These are phyloP conservation scores for Boletellus dicymbophilus DNA, from an alignment of 1,284 basidiomycete species.

Conservation along the genomic window DNA sequence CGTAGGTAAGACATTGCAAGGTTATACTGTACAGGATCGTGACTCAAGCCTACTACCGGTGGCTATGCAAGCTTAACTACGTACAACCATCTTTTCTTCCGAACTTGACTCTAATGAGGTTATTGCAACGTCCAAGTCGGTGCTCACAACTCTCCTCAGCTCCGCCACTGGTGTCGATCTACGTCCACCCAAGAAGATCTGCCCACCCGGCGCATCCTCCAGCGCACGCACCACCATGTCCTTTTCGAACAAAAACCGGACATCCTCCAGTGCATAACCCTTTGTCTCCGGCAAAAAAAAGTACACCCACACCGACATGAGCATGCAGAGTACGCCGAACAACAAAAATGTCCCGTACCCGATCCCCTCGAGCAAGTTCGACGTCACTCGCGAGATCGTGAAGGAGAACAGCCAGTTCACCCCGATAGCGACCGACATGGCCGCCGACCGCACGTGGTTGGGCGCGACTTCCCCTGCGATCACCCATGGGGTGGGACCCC, in stretches of 20 bases:
- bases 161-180: slow-evolving; percentile 33
- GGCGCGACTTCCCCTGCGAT: slow-evolving; percentile 51
- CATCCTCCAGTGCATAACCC: slow-evolving; percentile 48
- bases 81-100: too few species aligned
- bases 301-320: slow-evolving; percentile 49
- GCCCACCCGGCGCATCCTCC: slow-evolving; percentile 48
- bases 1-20: too few species aligned
- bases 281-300: slow-evolving; percentile 47
- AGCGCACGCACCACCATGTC: slow-evolving; percentile 42
- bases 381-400: slow-evolving; percentile 50
- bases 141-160: slow-evolving; percentile 22
- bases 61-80: too few species aligned
- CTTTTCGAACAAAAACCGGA: slow-evolving; percentile 47
- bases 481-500: slow-evolving; percentile 45
- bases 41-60: too few species aligned
- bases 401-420: slow-evolving; percentile 52
- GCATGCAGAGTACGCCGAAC: slow-evolving; percentile 47
- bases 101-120: too few species aligned
- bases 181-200: slow-evolving; percentile 39
- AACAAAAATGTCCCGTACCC: slow-evolving; percentile 53
- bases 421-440: slow-evolving; percentile 44
- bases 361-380: slow-evolving; percentile 50
- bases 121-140: too few species aligned
- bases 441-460: slow-evolving; percentile 46
- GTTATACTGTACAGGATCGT: too few species aligned